Conservation (phyloP, 2,329 filamentous ascomycete species). For the Cladophialophora immunda region DNA sequence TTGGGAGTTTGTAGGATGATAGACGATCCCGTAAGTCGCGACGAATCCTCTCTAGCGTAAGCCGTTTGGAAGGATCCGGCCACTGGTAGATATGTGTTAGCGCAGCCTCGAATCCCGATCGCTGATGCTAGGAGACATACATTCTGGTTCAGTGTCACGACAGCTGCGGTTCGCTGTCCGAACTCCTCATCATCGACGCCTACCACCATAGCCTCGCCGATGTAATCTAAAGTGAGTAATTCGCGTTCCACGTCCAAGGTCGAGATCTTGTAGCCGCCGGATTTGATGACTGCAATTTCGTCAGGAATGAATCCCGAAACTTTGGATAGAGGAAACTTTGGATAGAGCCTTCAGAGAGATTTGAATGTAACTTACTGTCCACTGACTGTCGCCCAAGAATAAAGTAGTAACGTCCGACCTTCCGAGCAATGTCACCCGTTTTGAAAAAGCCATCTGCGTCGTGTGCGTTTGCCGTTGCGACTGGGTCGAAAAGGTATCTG, state of each 20-base stretch:
- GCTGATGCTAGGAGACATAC: background rate
- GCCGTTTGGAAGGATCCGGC: slow-evolving; percentile 2
- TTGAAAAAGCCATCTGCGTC: slow-evolving; percentile 50
- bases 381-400: slow-evolving; percentile 57
- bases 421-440: slow-evolving; percentile 48
- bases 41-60: slow-evolving; percentile 51
- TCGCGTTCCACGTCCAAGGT: slow-evolving; percentile 60
- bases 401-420: slow-evolving; percentile 48
- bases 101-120: no score
- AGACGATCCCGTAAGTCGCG: slow-evolving; percentile 52
- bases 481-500: slow-evolving; percentile 48
- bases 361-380: slow-evolving; percentile 49
- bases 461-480: slow-evolving; percentile 37
- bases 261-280: slow-evolving; percentile 59
- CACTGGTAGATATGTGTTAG: background rate
- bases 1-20: slow-evolving; percentile 58
- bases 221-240: slow-evolving; percentile 53
- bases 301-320: background rate
- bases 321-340: background rate
- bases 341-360: no score
- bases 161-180: slow-evolving; percentile 56
- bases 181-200: slow-evolving; percentile 58
- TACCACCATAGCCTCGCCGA: slow-evolving; percentile 58
- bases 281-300: slow-evolving; percentile 52
- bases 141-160: slow-evolving; percentile 42